Evolutionary conservation across 192 early-diverging fungal species (phyloP).

Genomic region (Coemansia sp.): DNA sequence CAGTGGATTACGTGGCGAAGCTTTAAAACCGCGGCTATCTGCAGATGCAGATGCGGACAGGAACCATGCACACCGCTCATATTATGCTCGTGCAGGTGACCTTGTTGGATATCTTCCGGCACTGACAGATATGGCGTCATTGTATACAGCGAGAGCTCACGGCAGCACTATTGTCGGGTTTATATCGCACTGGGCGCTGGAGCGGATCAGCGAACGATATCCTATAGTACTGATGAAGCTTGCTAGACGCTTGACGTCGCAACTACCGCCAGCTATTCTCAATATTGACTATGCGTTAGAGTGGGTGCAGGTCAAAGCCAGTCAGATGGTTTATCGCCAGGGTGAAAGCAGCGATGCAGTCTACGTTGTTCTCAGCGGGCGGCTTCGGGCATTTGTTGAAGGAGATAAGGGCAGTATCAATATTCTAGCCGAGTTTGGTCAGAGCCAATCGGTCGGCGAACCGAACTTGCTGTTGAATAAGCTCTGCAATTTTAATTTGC

Average conservation of each 20-base stretch:
- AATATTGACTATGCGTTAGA: constrained; percentile 85
- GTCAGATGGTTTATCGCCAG: constrained; percentile 88
- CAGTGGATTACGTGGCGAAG: neutral
- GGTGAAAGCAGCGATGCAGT: constrained; percentile 85
- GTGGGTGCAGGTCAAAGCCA: constrained; percentile 92
- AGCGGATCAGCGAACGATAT: constrained; percentile 81
- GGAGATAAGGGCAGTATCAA: constrained; percentile 65
- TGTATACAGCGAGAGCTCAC: constrained; percentile 78
- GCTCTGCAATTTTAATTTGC: constrained; percentile 78
- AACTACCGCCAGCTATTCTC: constrained; percentile 77
- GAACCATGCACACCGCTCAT: constrained; percentile 54
- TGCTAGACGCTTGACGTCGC: constrained; percentile 79
- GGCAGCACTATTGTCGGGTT: constrained; percentile 85
- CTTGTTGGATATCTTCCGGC: constrained; percentile 91
- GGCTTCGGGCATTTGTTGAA: constrained; percentile 82
- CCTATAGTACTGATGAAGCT: constrained; percentile 82
- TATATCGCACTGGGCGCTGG: constrained; percentile 76
- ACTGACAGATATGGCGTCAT: constrained; percentile 85
- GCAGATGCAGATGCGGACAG: constrained; percentile 5
- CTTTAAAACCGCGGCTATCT: neutral
- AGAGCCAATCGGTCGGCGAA: constrained; percentile 95
- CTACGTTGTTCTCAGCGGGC: constrained; percentile 90
- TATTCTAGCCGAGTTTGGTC: constrained; percentile 89
- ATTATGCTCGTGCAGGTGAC: constrained; percentile 79
- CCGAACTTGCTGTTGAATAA: constrained; percentile 79